These are phyloP conservation scores for Phytophthora foliorum DNA, from an alignment of 352 stramenopile genomes.

Conservation along the genomic window DNA sequence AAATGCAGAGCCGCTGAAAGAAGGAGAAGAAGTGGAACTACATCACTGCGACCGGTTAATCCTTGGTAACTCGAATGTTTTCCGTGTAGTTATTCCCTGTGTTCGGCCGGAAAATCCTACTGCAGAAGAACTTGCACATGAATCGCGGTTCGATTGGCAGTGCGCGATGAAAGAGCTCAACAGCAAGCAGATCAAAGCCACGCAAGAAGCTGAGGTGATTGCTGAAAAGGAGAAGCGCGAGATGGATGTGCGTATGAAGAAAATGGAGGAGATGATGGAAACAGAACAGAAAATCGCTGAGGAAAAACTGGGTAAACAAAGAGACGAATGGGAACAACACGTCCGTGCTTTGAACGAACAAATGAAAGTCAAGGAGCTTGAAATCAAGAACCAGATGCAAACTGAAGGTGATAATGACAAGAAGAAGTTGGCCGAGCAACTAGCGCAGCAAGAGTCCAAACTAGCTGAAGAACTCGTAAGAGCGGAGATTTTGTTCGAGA, in stretches of 20 bases:
- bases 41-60: constrained; percentile 78
- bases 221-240: constrained; percentile 80
- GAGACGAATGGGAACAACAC: constrained; percentile 78
- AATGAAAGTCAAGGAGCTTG: constrained; percentile 76
- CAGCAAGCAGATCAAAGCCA: constrained; percentile 69
- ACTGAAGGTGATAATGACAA: constrained; percentile 84
- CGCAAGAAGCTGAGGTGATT: constrained; percentile 62
- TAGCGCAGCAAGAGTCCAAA: constrained; percentile 80
- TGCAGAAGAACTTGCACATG: constrained; percentile 44
- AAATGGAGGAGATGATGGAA: constrained; percentile 82
- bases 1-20: constrained; percentile 67
- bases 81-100: constrained; percentile 78
- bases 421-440: constrained; percentile 71
- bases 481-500: constrained; percentile 81
- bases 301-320: constrained; percentile 68
- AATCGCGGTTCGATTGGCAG: constrained; percentile 80
- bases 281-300: constrained; percentile 65
- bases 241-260: constrained; percentile 77
- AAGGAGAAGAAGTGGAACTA: constrained; percentile 45
- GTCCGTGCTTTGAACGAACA: constrained; percentile 76
- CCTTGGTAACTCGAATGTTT: constrained; percentile 82
- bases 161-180: constrained; percentile 88
- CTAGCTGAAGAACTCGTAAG: constrained; percentile 82
- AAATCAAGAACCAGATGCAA: constrained; percentile 82
- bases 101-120: constrained; percentile 31